Evolutionary conservation across 805 yeast species (phyloP), one percentile per base, ranked within the genome.

Genomic region (Metschnikowia kunwiensis): DNA sequence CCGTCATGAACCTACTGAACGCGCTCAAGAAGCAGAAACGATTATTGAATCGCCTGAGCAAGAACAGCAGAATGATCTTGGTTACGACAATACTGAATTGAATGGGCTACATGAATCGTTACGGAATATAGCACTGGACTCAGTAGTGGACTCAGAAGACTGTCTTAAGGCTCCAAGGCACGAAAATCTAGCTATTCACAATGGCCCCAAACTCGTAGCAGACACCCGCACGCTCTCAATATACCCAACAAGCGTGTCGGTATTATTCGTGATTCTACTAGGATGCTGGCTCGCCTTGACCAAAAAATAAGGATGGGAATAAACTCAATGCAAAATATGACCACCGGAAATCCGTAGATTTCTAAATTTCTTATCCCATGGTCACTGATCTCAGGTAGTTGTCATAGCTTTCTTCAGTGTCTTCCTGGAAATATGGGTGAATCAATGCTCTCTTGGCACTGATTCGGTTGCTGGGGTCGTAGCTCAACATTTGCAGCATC

Each of bases 391-490:
- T 54, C 22, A 65, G 55, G 47, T 57, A 64, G 21, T 48, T 50
- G 37, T 62, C 66, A 46, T 44, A 48, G 23, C 40, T 40, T 17
- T 57, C 65, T 25, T 51, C 51, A 16, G 27, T 55, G 26, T 72
- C 80, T 39, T 78, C 82, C 42, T 72, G 75, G 65, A 86, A 87
- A 60, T 87, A 93, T 8, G 96, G 94, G 63, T 91, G 97, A 47
- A 75, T 56, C 42, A 89, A 73, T 2, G 97, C 97, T 46, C 96
- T 75, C 65, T 88, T 89, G 36, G 98, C 98, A 53, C 95, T 82
- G 51, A 93, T 85, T 60, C 98, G 74, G 45, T 82, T 78, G 34
- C 95, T 88, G 14, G 98, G 98, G 61, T 93, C 98, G 61, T 86
- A 93, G 5, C 83, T 80, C 44, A 93, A 70, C 64, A 93, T 70